A percentile compares a stretch with the other conserved stretches of the same genome.
Conservation (phyloP, 345 rosid genomes). For the Diplotaxis tenuifolia region DNA sequence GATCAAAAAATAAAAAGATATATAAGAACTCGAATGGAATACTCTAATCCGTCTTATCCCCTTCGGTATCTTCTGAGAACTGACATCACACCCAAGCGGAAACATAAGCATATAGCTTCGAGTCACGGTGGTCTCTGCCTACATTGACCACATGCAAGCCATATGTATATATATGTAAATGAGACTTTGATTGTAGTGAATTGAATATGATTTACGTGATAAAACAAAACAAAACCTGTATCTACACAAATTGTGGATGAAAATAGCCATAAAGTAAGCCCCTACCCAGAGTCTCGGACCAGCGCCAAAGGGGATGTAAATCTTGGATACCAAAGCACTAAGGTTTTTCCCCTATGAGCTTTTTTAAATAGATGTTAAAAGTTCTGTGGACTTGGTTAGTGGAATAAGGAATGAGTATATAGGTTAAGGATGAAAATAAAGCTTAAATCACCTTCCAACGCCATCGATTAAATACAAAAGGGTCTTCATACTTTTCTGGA, state of each 20-base stretch:
- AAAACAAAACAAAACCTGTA: neutral
- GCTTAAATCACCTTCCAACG: conserved; percentile 10
- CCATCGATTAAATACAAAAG: conserved; percentile 24
- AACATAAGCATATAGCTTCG: conserved; percentile 16
- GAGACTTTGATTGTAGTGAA: neutral
- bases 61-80: neutral
- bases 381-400: neutral
- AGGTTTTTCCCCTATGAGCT: neutral
- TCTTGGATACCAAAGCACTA: neutral
- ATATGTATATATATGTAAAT: neutral
- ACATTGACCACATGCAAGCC: conserved; percentile 15
- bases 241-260: conserved; percentile 22
- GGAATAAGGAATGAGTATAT: neutral
- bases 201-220: neutral
- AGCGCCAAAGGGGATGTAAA: conserved; percentile 20
- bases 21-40: neutral
- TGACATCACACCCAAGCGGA: conserved; percentile 7
- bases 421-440: neutral
- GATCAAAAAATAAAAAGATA: neutral
- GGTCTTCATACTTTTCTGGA: conserved; percentile 14
- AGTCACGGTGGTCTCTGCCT: neutral
- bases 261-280: conserved; percentile 8
- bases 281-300: conserved; percentile 27
- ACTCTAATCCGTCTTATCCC: neutral
- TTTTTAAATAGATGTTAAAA: neutral